Evolutionary conservation across 306 rosid genomes (phyloP).

Genomic region (Quercus berberidifolia): DNA sequence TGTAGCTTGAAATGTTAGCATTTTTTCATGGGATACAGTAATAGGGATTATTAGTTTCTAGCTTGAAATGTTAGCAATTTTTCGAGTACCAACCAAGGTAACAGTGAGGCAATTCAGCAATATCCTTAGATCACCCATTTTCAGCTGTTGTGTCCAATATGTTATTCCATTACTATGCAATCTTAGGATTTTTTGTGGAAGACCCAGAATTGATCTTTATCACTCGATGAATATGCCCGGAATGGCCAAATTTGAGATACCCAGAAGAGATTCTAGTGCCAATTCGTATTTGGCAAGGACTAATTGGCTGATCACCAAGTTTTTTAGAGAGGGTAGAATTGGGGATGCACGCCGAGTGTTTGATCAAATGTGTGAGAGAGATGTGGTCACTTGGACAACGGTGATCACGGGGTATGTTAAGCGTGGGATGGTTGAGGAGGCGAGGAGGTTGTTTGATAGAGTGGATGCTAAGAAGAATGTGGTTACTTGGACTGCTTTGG

Average conservation of each 20-base stretch:
- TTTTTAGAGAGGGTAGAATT: slow-evolving; percentile 27
- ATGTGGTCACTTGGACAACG: slow-evolving; percentile 45
- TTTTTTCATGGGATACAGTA: too few relatives aligned
- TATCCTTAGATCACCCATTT: slow-evolving; percentile 5
- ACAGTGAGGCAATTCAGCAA: background rate
- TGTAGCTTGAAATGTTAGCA: too few relatives aligned
- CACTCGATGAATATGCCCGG: slow-evolving; percentile 6
- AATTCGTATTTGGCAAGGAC: slow-evolving; percentile 27
- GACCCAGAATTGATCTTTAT: background rate
- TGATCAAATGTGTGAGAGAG: slow-evolving; percentile 40
- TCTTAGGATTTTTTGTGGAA: background rate
- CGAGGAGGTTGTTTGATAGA: slow-evolving; percentile 39
- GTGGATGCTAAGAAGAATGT: slow-evolving; percentile 43
- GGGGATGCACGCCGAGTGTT: slow-evolving; percentile 36
- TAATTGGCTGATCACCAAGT: slow-evolving; percentile 33
- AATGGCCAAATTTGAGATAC: slow-evolving; percentile 9
- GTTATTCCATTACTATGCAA: background rate
- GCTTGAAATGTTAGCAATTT: background rate
- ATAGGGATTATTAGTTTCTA: background rate
- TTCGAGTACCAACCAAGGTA: background rate
- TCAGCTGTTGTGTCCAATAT: background rate
- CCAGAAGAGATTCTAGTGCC: slow-evolving; percentile 24
- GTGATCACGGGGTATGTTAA: slow-evolving; percentile 38
- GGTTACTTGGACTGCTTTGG: slow-evolving; percentile 50
- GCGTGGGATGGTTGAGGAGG: slow-evolving; percentile 41